Evolutionary conservation across 2,329 filamentous ascomycete species (phyloP).

Genomic region (Ophiostoma montium): DNA sequence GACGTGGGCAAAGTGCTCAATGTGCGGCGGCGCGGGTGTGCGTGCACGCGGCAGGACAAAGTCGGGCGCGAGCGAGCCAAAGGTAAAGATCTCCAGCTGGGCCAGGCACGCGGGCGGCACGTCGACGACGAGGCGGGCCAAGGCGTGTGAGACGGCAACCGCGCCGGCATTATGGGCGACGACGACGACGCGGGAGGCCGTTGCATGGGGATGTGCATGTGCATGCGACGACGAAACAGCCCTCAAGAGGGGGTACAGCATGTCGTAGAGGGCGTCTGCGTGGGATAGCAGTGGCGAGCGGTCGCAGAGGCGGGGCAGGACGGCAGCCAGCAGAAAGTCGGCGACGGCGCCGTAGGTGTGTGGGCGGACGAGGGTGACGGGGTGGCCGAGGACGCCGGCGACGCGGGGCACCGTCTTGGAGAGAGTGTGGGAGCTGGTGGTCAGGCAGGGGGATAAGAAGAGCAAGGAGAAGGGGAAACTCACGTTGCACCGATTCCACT

Average conservation of each 20-base stretch:
- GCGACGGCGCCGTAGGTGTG: constrained; percentile 37
- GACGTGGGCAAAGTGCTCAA: constrained; percentile 24
- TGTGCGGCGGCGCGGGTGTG: constrained; percentile 16
- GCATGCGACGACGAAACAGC: neutral
- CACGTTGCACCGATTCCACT: constrained; percentile 22
- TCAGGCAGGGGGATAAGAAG: neutral
- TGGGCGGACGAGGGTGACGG: constrained; percentile 35
- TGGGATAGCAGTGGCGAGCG: constrained; percentile 18
- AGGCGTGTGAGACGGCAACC: constrained; percentile 22
- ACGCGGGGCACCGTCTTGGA: constrained; percentile 22
- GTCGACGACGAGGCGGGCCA: constrained; percentile 25
- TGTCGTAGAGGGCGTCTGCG: constrained; percentile 21
- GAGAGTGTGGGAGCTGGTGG: constrained; percentile 18
- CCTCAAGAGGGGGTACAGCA: constrained; percentile 23
- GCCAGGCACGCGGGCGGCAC: constrained; percentile 22
- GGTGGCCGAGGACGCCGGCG: constrained; percentile 22
- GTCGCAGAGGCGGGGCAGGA: constrained; percentile 19
- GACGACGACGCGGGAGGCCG: constrained; percentile 24
- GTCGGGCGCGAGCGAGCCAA: constrained; percentile 25
- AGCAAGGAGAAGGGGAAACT: neutral
- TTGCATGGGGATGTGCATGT: no score
- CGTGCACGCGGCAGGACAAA: constrained; percentile 21
- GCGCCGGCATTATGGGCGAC: constrained; percentile 27
- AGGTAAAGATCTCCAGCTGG: constrained; percentile 31
- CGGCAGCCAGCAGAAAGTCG: constrained; percentile 28